A percentile compares a stretch with the other conserved stretches of the same genome.
These are phyloP conservation scores for Jackrogersella multiformis DNA, from an alignment of 495 filamentous ascomycete species.

Conservation along the genomic window DNA sequence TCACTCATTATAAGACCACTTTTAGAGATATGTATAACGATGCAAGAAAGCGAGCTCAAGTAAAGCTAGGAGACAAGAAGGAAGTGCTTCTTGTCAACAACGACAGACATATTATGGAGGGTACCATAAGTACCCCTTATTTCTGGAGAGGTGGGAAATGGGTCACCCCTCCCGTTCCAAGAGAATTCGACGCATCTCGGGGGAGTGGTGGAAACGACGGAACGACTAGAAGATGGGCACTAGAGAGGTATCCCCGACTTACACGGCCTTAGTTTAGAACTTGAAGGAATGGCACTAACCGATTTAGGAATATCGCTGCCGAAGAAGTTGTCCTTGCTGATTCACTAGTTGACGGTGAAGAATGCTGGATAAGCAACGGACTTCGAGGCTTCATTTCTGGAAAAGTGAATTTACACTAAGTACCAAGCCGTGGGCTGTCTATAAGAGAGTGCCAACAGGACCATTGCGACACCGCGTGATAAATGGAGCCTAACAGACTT, in stretches of 20 bases:
- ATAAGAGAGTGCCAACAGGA: background rate
- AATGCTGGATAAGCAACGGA: constrained; percentile 85
- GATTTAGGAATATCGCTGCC: constrained; percentile 59
- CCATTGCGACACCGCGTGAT: background rate
- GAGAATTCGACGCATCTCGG: constrained; percentile 29
- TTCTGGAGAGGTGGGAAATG: constrained; percentile 74
- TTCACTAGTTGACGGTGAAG: constrained; percentile 74
- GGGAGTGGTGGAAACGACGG: constrained; percentile 81
- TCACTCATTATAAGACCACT: constrained; percentile 82
- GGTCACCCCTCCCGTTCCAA: constrained; percentile 68
- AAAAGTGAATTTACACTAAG: constrained; percentile 35
- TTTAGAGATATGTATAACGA: constrained; percentile 69
- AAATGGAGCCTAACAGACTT: background rate
- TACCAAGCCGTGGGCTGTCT: background rate
- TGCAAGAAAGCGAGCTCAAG: constrained; percentile 67
- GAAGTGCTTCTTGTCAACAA: constrained; percentile 80
- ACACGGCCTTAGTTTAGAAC: background rate
- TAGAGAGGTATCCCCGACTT: constrained; percentile 59
- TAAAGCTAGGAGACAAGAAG: constrained; percentile 61
- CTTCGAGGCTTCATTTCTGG: constrained; percentile 76
- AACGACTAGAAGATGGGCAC: constrained; percentile 81
- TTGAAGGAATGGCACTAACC: constrained; percentile 20
- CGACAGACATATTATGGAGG: constrained; percentile 81
- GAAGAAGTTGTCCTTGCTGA: constrained; percentile 65
- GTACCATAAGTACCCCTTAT: constrained; percentile 81